Evolutionary conservation across 2,329 filamentous ascomycete genomes (phyloP), one percentile per base, ranked within the genome.

Genomic region (Cladorrhinum sp.): DNA sequence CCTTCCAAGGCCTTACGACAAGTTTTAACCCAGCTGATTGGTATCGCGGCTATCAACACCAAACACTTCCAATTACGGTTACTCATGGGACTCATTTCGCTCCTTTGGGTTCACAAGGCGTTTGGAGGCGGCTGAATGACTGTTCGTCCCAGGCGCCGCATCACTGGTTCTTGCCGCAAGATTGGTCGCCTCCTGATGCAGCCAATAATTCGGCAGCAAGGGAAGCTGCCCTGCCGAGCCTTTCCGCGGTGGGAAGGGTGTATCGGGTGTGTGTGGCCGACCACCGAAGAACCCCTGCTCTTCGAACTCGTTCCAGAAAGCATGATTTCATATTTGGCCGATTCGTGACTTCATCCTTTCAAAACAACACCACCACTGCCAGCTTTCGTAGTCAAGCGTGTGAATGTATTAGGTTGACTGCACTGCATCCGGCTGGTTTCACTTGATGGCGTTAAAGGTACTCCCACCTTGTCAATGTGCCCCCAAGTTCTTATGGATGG

Each of bases 131-230:
- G 64, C 58, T 65, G 62, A 65, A 62, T 65, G 62, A 62, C 53
- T 55, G 54, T 49, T 63, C 30, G 39, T 46, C 18, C 39, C 51
- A 49, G 42, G n/a, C 42, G 42, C 42, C 16, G 5, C 6, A 20
- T 46, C 16, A 46, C 3, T 20, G 14, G 42, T 46, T 46, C 42
- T 21, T 46, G 42, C 42, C 5, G 33, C 53, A 53, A 66, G 64
- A 66, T 66, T 65, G 58, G 58, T 65, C 51, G 56, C 28, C 64
- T 57, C 54, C 54, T 65, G 63, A 66, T 21, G 49, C 62, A 51
- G 55, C 65, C 65, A 67, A 67, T 68, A 51, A 63, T 50, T 21
- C 39, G 21, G 36, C 60, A 55, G 53, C 57, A 52, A 54, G 28
- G 59, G 24, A 33, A 36, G 16, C 49, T 50, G 52, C 58, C 30